phyloP scores from a whole-genome alignment of 495 filamentous ascomycete species.

The Aspergillus sclerotioniger region DNA sequence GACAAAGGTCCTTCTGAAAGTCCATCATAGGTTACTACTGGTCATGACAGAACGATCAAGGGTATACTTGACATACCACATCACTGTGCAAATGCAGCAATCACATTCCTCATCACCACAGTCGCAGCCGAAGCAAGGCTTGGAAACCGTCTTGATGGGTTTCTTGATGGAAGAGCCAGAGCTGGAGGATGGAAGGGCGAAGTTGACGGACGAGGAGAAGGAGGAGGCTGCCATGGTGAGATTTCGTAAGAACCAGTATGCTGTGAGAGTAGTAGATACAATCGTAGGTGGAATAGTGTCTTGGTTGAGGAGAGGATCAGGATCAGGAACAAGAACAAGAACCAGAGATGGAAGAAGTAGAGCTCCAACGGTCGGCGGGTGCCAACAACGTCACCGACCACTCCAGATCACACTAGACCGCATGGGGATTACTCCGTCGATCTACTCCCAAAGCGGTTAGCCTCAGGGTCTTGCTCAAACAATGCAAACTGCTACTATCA shows the following conservation, averaged over 20 bases:
- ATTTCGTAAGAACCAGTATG: too few relatives aligned
- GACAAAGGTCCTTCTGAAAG: neutral
- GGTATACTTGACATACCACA: constrained; percentile 18
- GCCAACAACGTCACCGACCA: constrained; percentile 5
- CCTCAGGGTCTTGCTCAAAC: neutral
- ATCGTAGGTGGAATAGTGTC: neutral
- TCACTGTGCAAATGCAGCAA: constrained; percentile 46
- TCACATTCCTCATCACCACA: constrained; percentile 46
- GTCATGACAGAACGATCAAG: neutral
- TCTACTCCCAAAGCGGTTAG: neutral
- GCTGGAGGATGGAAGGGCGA: constrained; percentile 32
- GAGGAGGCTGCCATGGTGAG: constrained; percentile 19
- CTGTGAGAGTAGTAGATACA: too few relatives aligned
- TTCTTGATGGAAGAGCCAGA: constrained; percentile 37
- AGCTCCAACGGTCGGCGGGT: neutral
- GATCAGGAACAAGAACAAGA: constrained; percentile 1
- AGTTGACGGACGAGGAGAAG: constrained; percentile 27
- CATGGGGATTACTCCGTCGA: neutral
- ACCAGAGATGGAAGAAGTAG: neutral
- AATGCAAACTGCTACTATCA: neutral
- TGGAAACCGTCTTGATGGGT: constrained; percentile 42
- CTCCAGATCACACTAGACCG: neutral
- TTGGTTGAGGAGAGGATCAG: neutral
- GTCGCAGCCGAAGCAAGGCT: constrained; percentile 47
- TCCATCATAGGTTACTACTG: neutral